These are phyloP conservation scores for Neofusicoccum laricinum DNA, from an alignment of 2,329 filamentous ascomycete genomes.

Conservation along the genomic window DNA sequence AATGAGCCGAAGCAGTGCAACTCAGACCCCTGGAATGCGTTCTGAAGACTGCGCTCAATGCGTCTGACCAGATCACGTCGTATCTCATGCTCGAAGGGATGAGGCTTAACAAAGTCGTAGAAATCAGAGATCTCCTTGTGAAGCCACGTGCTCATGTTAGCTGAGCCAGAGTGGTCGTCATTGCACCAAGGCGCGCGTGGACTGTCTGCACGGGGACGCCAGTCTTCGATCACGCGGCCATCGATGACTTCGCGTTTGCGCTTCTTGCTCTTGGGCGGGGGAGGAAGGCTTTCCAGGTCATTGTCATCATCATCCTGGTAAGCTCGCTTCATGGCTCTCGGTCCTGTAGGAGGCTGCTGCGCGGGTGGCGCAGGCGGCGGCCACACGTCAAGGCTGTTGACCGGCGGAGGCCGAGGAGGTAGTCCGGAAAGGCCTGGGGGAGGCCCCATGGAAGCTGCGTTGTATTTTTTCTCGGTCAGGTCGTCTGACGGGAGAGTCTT, in stretches of 20 bases:
- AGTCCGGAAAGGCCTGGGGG: not conserved
- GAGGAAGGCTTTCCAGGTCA: conserved; percentile 5
- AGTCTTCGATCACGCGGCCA: conserved; percentile 42
- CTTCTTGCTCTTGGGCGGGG: conserved; percentile 59
- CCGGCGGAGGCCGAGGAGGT: not conserved
- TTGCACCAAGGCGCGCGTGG: conserved; percentile 62
- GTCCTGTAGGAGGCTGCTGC: not conserved
- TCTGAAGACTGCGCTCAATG: conserved; percentile 44
- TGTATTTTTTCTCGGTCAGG: not conserved
- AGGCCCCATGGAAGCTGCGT: conserved; percentile 11
- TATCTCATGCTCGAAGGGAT: conserved; percentile 71
- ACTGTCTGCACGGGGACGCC: conserved; percentile 35
- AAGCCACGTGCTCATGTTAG: conserved; percentile 60
- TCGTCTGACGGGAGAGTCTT: conserved; percentile 10
- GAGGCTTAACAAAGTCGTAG: conserved; percentile 78
- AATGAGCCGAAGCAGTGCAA: conserved; percentile 88
- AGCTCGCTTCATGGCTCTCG: not conserved
- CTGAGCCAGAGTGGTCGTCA: conserved; percentile 53
- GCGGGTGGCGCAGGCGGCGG: conserved; percentile 20
- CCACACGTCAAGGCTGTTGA: conserved; percentile 18
- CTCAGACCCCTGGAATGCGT: conserved; percentile 58
- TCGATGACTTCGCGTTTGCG: conserved; percentile 56
- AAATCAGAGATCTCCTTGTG: conserved; percentile 91
- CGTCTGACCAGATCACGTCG: conserved; percentile 70
- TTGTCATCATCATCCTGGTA: not conserved